Base-by-base conservation (phyloP, 805 yeast genomes). In the Spathaspora hagerdaliae region DNA sequence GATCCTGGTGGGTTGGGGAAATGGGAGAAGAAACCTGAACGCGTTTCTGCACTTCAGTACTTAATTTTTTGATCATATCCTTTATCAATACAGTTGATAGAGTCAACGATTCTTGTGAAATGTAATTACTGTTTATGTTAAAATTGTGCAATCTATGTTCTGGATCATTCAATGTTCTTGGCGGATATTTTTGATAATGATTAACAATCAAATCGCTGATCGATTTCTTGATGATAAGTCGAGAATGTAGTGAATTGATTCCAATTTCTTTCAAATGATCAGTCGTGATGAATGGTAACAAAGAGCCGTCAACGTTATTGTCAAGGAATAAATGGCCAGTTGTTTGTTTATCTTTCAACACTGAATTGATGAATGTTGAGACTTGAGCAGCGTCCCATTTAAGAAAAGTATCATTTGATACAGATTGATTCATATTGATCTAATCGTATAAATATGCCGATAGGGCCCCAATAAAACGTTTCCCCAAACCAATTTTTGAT, bases 261-360 rank as follows among this genome's bases (percentile, higher is more conserved):
- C 91, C 95, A 57, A 92, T 66, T 43, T 90, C 96, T 49, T 73
- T 70, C 38, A 91, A 76, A 58, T 89, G 94, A 7, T 77, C 79
- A 10, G 86, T 78, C 31, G 81, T 79, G 41, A 91, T 68, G 49
- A 79, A 82, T 1, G 87, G 81, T 42, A 92, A 66, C 4, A 86
- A 73, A 29, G 85, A 78, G 1, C 96, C 96, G 3, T 84, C 81
- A 42, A 87, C 78, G 53, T 82, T 82, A 62, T 87, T 78, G 2
- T 71, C 73, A 26, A 72, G 64, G 57, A 84, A 82, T 8, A 47
- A 47, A 11, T 55, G 33, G 15, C 65, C 65, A 19, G 43, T 46
- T 10, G 10, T 9, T 14, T 35, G 26, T 37, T 47, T 42, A 36
- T 43, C 47, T 15, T 46, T 39, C 13, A 60, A 41, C 6, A 58